Conservation (phyloP, 805 yeast genomes). For the Brettanomyces anomalus region DNA sequence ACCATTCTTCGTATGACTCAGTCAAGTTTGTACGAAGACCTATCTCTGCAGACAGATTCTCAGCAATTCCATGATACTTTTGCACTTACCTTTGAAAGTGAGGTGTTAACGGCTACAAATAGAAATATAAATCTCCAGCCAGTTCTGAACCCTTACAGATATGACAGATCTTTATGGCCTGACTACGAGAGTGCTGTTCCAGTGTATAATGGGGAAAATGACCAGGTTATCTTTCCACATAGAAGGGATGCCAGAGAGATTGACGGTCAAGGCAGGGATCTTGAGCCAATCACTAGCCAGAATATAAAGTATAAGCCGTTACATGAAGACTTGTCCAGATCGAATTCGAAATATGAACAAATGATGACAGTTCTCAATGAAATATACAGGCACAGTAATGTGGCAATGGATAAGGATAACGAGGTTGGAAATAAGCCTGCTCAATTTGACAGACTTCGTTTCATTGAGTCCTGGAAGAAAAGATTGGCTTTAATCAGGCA, state of each 20-base stretch:
- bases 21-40: constrained; percentile 72
- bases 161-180: constrained; percentile 41
- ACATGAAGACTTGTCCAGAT: constrained; percentile 67
- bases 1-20: constrained; percentile 77
- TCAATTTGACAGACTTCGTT: constrained; percentile 80
- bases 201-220: constrained; percentile 22
- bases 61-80: constrained; percentile 72
- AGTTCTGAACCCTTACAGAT: constrained; percentile 57
- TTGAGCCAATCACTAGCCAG: constrained; percentile 13
- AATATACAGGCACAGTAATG: constrained; percentile 26
- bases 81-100: constrained; percentile 81
- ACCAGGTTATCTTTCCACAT: constrained; percentile 27
- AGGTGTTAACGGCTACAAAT: constrained; percentile 67
- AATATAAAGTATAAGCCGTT: constrained; percentile 28
- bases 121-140: constrained; percentile 71
- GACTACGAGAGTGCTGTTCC: constrained; percentile 32
- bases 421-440: constrained; percentile 20
- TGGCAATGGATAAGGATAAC: constrained; percentile 10
- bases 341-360: constrained; percentile 81
- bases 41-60: constrained; percentile 73
- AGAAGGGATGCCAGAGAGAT: constrained; percentile 29
- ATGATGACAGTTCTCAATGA: constrained; percentile 69
- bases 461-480: constrained; percentile 78
- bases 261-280: constrained; percentile 11
- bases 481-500: constrained; percentile 45